Evolutionary conservation across 441 rosid genomes (phyloP), one percentile per base, ranked within the genome.

Genomic region (Gossypium trilobum): DNA sequence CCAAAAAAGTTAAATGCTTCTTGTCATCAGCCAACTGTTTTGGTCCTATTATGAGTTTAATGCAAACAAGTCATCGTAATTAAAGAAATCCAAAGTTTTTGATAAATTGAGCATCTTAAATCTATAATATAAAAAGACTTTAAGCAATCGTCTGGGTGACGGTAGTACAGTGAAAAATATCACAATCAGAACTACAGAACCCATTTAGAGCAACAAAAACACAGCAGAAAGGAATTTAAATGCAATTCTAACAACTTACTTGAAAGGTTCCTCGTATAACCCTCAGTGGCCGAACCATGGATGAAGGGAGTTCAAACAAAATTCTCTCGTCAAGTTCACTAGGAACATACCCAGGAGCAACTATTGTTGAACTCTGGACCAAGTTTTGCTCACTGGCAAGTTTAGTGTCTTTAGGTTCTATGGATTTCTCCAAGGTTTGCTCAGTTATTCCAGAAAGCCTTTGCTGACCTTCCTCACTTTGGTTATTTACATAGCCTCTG

Each of bases 241-340:
- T 17, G 7, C 42, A 73, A 27, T 19, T 57, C 46, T 31, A 67
- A 31, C 48, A 78, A 79, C 89, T 79, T 87, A 91, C 99, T 77
- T 96, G 99, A 82, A 93, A 91, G 74, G 91, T 96, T 87, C 99
- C 99, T 70, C 77, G 88, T 70, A 89, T 81, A 79, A 91, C 95
- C 79, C 89, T 82, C 75, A 93, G 82, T 1, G 97, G 97, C 71
- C 97, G 88, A 82, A 96, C 97, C 98, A 96, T 96, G 54, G 98
- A 93, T 72, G 98, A 85, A 70, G 96, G 85, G 84, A 93, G 88
- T 85, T 93, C 99, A 80, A 90, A 85, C 85, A 91, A 84, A 71
- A 96, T 91, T 80, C 94, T 88, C 83, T 90, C 99, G 81, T 96
- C 92, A 71, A 82, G 84, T 80, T 93, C 96, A 79, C 96, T 87